phyloP scores from a whole-genome alignment of 768 basidiomycete species.

The Trametes cubensis region DNA sequence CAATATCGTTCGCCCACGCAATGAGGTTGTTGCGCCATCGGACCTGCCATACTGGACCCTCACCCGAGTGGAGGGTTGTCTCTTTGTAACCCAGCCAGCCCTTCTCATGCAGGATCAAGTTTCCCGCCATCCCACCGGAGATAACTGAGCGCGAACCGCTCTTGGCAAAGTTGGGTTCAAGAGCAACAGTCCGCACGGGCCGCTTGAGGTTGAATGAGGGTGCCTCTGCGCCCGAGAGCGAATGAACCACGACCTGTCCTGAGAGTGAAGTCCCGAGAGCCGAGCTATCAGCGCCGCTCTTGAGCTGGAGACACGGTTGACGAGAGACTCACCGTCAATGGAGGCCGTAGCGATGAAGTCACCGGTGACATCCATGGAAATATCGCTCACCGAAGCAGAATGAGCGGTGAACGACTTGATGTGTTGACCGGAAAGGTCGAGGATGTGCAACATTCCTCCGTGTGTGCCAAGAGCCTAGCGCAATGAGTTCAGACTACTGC shows the following conservation, averaged over 20 bases:
- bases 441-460: slow-evolving; percentile 86
- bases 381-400: slow-evolving; percentile 81
- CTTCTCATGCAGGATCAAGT: slow-evolving; percentile 86
- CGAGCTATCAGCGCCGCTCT: not conserved
- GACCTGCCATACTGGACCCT: slow-evolving; percentile 93
- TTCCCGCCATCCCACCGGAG: slow-evolving; percentile 90
- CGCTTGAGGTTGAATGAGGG: slow-evolving; percentile 91
- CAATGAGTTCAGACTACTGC: not conserved
- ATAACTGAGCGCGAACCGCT: slow-evolving; percentile 78
- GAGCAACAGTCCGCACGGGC: slow-evolving; percentile 85
- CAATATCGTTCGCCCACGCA: slow-evolving; percentile 95
- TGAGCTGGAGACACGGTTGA: not conserved
- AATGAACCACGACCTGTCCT: slow-evolving; percentile 93
- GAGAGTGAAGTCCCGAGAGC: slow-evolving; percentile 18
- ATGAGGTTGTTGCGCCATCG: slow-evolving; percentile 86
- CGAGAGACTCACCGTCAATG: slow-evolving; percentile 70
- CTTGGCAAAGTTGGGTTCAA: slow-evolving; percentile 90
- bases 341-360: slow-evolving; percentile 93
- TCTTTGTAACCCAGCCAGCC: slow-evolving; percentile 97
- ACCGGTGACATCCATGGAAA: slow-evolving; percentile 78
- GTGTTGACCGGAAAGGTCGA: slow-evolving; percentile 76
- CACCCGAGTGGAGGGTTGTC: slow-evolving; percentile 75
- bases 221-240: slow-evolving; percentile 74
- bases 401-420: slow-evolving; percentile 93
- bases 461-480: slow-evolving; percentile 89